Base-by-base conservation (phyloP, 768 basidiomycete species). In the Mycena polygramma region DNA sequence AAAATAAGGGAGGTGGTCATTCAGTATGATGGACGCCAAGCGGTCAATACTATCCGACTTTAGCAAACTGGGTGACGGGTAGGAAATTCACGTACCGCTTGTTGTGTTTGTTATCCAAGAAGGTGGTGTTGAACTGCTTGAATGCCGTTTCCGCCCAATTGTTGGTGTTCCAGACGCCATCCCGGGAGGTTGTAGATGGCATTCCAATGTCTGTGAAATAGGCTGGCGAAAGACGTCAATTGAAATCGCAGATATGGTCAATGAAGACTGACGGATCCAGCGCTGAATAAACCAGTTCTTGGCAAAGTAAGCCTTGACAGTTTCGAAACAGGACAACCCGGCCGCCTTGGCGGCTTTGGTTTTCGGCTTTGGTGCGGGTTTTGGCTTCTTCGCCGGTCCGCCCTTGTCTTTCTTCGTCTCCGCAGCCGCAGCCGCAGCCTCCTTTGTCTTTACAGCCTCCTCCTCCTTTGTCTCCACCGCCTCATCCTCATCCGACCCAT, bases 131-230 rank as follows among this genome's bases (percentile, higher is more conserved):
- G 57, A 69, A 69, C 15, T 41, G 41, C n/a, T 64, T 63, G 57
- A 57, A 69, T 7, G 24, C 62, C 4, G 68, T 41, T 41, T 69
- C 68, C 1, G 54, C 57, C 45, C 30, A 57, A 46, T 69, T 69
- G 62, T 69, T 69, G 14, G 68, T 69, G 61, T 68, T 68, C 51
- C 58, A 68, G 5, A 41, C n/a, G 37, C 30, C 55, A 22, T 57
- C 55, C 3, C 37, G 37, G 22, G 37, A 39, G 37, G 37, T 36
- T 4, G 9, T 52, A 4, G 43, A 20, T 4, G 68, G 68, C 55
- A 70, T 30, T 15, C 63, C 69, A 9, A 70, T 70, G 22, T 70
- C 63, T 7, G 69, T 70, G 36, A 45, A 65, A 46, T 64, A 39
- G 10, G 43, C 62, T 63, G 26, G 30, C 30, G 6, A 30, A 30